Base-by-base conservation (phyloP, 768 basidiomycete genomes). In the Crassisporium funariophilum region DNA sequence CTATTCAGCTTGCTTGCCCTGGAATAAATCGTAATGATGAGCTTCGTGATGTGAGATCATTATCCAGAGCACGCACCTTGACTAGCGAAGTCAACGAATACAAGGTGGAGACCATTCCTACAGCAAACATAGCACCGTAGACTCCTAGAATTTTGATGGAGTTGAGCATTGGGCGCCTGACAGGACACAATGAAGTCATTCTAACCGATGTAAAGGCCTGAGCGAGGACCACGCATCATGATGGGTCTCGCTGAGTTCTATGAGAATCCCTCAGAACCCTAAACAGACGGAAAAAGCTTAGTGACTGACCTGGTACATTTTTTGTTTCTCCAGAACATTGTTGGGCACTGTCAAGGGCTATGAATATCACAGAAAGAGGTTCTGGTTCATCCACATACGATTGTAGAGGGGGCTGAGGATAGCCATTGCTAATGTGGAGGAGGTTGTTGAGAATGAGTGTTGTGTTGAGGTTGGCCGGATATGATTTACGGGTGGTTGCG, bases 121-220 rank as follows among this genome's bases (percentile, higher is more conserved):
- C 69, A 10, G 73, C 61, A 61, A 81, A 87, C 15, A 76, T 54
- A 44, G 69, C 71, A 49, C 73, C 73, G 68, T 79, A 90, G 17
- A 74, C 50, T 36, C 77, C 87, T 88, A 55, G 25, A 40, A 23
- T 37, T 2, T 44, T 43, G 24, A 43, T 29, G 15, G 16, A 19
- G 10, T 16, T 56, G 13, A 46, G 46, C 46, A 44, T 40, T 29
- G 15, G 15, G 33, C 6, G 19, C 41, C 41, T 27, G 20, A 27
- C 36, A 8, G 8, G 21, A 27, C 22, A 37, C 25, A 12, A 27
- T 16, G 20, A 31, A 25, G 15, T 6, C 31, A 22, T 46, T 63
- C 75, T 53, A 50, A 90, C 88, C 74, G 42, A 88, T 59, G 68
- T 86, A 88, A 50, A 88, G 73, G 31, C 62, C 73, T 37, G 82